phyloP scores from a whole-genome alignment of 169 alveolate genomes.

The Blepharisma undulans region DNA sequence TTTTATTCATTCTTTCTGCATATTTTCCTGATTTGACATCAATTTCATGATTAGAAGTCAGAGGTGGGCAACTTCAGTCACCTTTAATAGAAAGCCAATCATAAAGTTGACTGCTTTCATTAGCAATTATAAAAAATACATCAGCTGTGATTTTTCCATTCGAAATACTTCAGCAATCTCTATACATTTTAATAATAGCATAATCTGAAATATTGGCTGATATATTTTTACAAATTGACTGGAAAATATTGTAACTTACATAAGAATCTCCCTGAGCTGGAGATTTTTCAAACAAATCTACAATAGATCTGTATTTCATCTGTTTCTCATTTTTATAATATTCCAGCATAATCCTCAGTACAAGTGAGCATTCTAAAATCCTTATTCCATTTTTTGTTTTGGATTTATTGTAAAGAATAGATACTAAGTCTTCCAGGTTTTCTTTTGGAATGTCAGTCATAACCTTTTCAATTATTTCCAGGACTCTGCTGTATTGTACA shows the following conservation, averaged over 20 bases:
- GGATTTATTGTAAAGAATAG: background rate
- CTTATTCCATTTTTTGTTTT: background rate
- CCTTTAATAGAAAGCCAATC: background rate
- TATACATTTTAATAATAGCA: background rate
- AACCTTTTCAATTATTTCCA: conserved; percentile 24
- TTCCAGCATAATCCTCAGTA: conserved; percentile 47
- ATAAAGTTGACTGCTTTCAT: background rate
- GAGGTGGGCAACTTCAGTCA: background rate
- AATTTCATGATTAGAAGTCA: background rate
- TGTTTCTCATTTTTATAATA: conserved; percentile 51
- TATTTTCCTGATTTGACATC: background rate
- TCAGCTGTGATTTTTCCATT: background rate
- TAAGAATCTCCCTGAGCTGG: conserved; percentile 30
- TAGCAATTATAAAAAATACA: background rate
- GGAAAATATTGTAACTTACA: background rate
- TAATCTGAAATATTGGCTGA: background rate
- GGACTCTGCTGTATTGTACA: conserved; percentile 3
- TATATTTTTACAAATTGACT: background rate
- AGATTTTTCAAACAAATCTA: conserved; percentile 36
- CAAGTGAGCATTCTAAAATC: background rate
- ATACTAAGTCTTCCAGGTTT: conserved; percentile 26
- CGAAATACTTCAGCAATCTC: background rate
- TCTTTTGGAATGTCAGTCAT: conserved; percentile 39
- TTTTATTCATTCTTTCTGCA: background rate
- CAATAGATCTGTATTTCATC: conserved; percentile 3